Conservation (phyloP, 345 rosid species). For the Psidium friedrichsthalianum region DNA sequence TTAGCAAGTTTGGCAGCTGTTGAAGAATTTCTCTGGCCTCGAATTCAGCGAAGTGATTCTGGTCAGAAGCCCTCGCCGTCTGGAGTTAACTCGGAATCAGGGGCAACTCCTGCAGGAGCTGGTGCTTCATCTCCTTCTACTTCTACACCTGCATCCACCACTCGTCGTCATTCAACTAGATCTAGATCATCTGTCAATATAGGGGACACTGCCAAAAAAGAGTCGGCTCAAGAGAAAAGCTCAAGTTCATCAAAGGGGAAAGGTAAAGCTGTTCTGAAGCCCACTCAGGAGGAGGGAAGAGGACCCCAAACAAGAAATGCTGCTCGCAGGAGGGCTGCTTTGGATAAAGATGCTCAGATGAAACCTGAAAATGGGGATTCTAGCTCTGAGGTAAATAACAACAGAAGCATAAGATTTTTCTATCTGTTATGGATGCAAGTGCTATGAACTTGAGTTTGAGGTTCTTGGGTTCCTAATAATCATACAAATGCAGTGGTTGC, state of each 20-base stretch:
- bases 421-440: not conserved
- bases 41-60: slow-evolving; percentile 84
- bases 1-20: slow-evolving; percentile 93
- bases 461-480: not conserved
- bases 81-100: slow-evolving; percentile 59
- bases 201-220: slow-evolving; percentile 62
- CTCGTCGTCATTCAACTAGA: slow-evolving; percentile 77
- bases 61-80: slow-evolving; percentile 60
- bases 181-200: slow-evolving; percentile 76
- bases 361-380: slow-evolving; percentile 69
- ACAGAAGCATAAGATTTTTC: not conserved
- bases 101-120: slow-evolving; percentile 45
- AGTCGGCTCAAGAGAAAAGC: slow-evolving; percentile 53
- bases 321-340: slow-evolving; percentile 72
- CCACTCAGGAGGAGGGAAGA: slow-evolving; percentile 59
- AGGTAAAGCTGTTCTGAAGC: slow-evolving; percentile 94
- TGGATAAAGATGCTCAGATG: slow-evolving; percentile 67
- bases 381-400: slow-evolving; percentile 66
- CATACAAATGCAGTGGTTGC: not conserved
- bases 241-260: slow-evolving; percentile 82
- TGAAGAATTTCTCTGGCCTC: slow-evolving; percentile 97
- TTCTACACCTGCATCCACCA: slow-evolving; percentile 54
- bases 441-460: not conserved
- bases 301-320: slow-evolving; percentile 97
- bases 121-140: slow-evolving; percentile 73